Conservation (phyloP, 306 rosid genomes). For the Quillaja saponaria region DNA sequence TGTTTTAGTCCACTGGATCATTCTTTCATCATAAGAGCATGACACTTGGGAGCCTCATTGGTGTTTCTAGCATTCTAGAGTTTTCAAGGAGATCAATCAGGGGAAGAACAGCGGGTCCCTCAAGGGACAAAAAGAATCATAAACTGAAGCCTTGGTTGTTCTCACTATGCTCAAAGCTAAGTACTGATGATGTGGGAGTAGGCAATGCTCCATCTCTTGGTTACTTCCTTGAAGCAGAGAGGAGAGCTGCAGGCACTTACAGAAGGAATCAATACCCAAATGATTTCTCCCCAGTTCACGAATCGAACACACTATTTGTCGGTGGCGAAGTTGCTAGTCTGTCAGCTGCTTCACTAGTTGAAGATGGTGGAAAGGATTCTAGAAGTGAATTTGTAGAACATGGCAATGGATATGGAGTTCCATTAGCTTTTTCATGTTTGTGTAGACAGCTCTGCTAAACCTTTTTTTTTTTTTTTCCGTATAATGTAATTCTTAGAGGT, state of each 20-base stretch:
- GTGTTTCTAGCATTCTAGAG: conserved; percentile 52
- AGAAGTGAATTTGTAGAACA: conserved; percentile 33
- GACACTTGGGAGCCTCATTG: conserved; percentile 65
- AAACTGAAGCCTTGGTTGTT: conserved; percentile 59
- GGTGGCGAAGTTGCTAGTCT: conserved; percentile 38
- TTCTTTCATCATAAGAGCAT: conserved; percentile 61
- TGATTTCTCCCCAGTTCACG: conserved; percentile 30
- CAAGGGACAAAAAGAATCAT: conserved; percentile 41
- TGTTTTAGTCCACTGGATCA: conserved; percentile 55
- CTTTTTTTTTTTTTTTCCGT: too few species aligned
- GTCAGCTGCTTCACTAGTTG: conserved; percentile 26
- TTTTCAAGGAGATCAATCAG: conserved; percentile 56
- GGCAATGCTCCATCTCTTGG: conserved; percentile 57
- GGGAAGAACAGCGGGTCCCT: conserved; percentile 42
- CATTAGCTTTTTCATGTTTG: conserved; percentile 40
- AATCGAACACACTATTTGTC: conserved; percentile 32
- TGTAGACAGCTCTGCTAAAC: conserved; percentile 36
- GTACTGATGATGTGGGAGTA: conserved; percentile 51
- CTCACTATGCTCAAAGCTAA: conserved; percentile 64
- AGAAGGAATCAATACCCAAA: conserved; percentile 37
- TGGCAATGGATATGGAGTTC: conserved; percentile 38
- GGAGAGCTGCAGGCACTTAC: conserved; percentile 38
- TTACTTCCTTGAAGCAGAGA: conserved; percentile 73
- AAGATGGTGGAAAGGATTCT: conserved; percentile 28
- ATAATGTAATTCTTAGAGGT: too few species aligned